Evolutionary conservation across 2,329 filamentous ascomycete genomes (phyloP).

Genomic region (Verticillium alfalfae): DNA sequence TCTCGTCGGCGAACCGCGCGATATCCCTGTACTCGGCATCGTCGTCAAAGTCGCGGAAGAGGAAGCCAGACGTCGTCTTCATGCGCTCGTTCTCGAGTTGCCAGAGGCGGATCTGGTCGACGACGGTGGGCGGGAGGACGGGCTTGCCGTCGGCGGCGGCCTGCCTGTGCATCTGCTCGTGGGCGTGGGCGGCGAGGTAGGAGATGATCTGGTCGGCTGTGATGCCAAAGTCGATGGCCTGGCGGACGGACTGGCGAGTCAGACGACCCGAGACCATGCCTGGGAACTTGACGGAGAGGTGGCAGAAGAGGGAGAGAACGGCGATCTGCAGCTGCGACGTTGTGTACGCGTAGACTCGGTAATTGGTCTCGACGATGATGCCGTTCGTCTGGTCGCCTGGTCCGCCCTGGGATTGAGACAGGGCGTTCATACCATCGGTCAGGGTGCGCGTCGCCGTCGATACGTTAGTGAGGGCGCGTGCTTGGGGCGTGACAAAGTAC

Average conservation of each 20-base stretch:
- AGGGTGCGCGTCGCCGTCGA: slow-evolving; percentile 65
- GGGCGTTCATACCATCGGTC: slow-evolving; percentile 63
- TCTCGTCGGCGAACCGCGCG: slow-evolving; percentile 76
- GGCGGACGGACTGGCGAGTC: slow-evolving; percentile 80
- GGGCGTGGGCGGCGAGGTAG: slow-evolving; percentile 87
- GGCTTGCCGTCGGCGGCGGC: slow-evolving; percentile 54
- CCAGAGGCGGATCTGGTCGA: slow-evolving; percentile 96
- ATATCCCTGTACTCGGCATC: slow-evolving; percentile 65
- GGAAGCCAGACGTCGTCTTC: slow-evolving; percentile 73
- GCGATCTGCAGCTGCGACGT: slow-evolving; percentile 90
- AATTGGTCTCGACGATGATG: slow-evolving; percentile 96
- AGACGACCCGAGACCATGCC: slow-evolving; percentile 92
- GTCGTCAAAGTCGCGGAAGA: slow-evolving; percentile 83
- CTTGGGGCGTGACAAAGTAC: slow-evolving; percentile 87
- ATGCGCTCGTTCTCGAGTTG: slow-evolving; percentile 96
- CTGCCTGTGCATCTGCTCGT: slow-evolving; percentile 82
- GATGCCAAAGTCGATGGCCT: slow-evolving; percentile 85
- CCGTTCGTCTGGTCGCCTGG: slow-evolving; percentile 20
- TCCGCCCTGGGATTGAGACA: slow-evolving; percentile 41
- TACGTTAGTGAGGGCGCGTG: slow-evolving; percentile 82
- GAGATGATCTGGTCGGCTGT: slow-evolving; percentile 92
- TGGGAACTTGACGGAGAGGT: slow-evolving; percentile 83
- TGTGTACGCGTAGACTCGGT: slow-evolving; percentile 95
- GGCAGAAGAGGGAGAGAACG: slow-evolving; percentile 83
- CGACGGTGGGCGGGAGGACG: slow-evolving; percentile 86